Conservation (phyloP, 1,284 basidiomycete genomes). For the Peniophora sp. region DNA sequence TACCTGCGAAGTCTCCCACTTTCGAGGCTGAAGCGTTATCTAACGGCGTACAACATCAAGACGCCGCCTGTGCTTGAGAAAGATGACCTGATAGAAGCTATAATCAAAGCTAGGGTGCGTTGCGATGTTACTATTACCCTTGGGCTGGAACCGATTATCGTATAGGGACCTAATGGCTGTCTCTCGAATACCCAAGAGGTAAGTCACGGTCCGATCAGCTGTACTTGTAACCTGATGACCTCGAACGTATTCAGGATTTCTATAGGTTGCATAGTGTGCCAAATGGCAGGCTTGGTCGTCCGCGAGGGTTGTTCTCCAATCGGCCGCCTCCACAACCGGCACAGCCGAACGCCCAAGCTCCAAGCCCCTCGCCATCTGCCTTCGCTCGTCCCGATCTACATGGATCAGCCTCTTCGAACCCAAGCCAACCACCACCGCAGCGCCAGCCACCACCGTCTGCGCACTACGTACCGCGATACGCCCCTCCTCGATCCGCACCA, state of each 20-base stretch:
- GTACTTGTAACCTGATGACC: neutral
- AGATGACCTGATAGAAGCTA: constrained; percentile 62
- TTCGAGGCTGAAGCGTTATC: constrained; percentile 58
- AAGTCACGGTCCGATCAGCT: constrained; percentile 12
- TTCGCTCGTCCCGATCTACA: constrained; percentile 35
- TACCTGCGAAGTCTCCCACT: constrained; percentile 48
- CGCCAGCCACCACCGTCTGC: constrained; percentile 9
- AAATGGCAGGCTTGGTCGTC: constrained; percentile 31
- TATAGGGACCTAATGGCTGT: constrained; percentile 46
- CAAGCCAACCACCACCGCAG: constrained; percentile 6
- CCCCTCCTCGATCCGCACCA: neutral
- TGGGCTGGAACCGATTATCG: neutral
- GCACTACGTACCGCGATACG: constrained; percentile 9
- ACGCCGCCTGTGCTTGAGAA: constrained; percentile 63
- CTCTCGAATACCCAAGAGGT: constrained; percentile 48
- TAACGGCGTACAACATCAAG: constrained; percentile 59
- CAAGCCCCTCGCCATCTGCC: constrained; percentile 15
- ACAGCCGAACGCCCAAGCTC: constrained; percentile 12
- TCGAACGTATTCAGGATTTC: constrained; percentile 23
- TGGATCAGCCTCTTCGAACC: constrained; percentile 9
- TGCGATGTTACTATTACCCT: neutral
- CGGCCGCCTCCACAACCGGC: constrained; percentile 18
- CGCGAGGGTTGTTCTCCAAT: constrained; percentile 45
- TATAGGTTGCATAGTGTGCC: constrained; percentile 67
- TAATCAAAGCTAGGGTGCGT: constrained; percentile 50